Conservation (phyloP, 441 rosid genomes). For the Corymbia calophylla region DNA sequence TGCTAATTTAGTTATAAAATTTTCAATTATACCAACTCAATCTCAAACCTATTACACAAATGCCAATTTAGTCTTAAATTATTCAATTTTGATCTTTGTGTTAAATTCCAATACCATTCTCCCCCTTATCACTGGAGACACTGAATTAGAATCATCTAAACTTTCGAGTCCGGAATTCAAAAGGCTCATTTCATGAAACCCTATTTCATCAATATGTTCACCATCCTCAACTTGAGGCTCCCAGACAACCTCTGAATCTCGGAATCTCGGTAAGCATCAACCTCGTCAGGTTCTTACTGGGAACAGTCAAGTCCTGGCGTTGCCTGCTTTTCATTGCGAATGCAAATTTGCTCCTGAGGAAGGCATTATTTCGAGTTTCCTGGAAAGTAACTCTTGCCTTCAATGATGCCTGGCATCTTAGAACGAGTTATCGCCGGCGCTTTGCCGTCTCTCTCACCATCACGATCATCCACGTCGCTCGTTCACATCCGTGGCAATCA, state of each 20-base stretch:
- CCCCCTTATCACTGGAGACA: not conserved
- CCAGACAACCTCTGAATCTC: not conserved
- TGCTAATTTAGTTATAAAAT: not conserved
- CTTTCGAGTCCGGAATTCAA: not conserved
- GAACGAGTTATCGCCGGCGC: not conserved
- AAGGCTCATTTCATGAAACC: not conserved
- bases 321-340: not conserved
- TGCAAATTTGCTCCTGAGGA: not conserved
- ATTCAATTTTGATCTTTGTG: not conserved
- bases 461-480: not conserved
- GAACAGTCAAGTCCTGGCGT: not conserved
- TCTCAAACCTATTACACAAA: no score
- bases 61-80: not conserved
- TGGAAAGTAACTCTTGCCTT: not conserved
- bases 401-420: not conserved
- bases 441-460: not conserved
- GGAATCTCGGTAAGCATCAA: not conserved
- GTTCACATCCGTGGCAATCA: not conserved
- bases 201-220: not conserved
- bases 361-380: not conserved
- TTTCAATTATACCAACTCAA: not conserved
- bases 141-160: not conserved
- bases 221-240: not conserved
- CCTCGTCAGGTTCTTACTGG: not conserved
- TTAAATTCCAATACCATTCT: not conserved